Evolutionary conservation across 2,329 filamentous ascomycete genomes (phyloP).

Genomic region (Periglandula ipomoeae): DNA sequence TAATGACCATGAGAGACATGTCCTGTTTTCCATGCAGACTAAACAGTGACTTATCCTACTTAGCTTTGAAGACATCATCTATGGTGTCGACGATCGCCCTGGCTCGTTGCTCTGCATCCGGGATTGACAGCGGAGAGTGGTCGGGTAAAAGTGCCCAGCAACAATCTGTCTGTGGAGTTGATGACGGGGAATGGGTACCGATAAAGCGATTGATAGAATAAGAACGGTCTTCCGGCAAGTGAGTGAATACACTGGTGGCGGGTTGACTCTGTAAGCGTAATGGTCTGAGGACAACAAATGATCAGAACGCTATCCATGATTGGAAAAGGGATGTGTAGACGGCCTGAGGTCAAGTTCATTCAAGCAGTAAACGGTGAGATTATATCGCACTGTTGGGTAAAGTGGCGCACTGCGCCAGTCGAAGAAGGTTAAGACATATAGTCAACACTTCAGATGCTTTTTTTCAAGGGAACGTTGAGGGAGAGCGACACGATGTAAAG

Average conservation of each 20-base stretch:
- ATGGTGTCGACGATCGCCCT: too few species aligned
- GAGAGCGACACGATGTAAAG: too few species aligned
- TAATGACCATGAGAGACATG: too few species aligned
- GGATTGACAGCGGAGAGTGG: too few species aligned
- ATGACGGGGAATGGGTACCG: not conserved
- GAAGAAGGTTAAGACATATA: not conserved
- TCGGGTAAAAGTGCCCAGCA: too few species aligned
- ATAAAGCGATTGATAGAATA: not conserved
- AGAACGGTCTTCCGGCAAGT: not conserved
- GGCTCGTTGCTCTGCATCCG: too few species aligned
- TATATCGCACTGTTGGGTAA: not conserved
- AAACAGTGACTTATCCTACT: too few species aligned
- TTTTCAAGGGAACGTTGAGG: too few species aligned
- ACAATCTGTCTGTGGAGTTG: not conserved
- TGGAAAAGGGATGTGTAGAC: not conserved
- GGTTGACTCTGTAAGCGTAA: not conserved
- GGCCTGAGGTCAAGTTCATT: not conserved
- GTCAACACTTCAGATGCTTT: too few species aligned
- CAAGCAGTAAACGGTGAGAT: not conserved
- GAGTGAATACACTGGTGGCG: not conserved
- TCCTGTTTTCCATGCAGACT: too few species aligned
- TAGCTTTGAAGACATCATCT: too few species aligned
- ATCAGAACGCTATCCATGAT: not conserved
- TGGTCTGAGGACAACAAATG: not conserved
- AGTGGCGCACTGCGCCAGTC: not conserved